phyloP scores from a whole-genome alignment of 768 basidiomycete species.

The Pleurotus citrinopileatus region DNA sequence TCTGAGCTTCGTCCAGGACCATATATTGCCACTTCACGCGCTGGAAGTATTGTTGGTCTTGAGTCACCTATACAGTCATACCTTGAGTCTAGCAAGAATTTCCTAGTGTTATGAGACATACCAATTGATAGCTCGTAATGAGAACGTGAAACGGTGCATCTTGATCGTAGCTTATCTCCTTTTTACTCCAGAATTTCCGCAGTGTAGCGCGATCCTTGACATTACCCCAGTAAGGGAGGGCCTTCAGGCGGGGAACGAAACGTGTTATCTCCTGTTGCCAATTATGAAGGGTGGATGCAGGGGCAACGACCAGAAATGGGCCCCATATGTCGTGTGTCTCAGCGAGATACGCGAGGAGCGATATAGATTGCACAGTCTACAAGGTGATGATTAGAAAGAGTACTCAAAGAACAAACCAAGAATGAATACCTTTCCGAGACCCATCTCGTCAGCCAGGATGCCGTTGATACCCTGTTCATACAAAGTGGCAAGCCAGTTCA shows the following conservation, averaged over 20 bases:
- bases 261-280: constrained; percentile 99
- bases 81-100: neutral
- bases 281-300: constrained; percentile 95
- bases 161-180: constrained; percentile 92
- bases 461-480: constrained; percentile 99
- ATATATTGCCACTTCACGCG: constrained; percentile 99
- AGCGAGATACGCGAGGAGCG: constrained; percentile 90
- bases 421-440: constrained; percentile 70
- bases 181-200: constrained; percentile 97
- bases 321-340: constrained; percentile 99
- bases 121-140: constrained; percentile 96
- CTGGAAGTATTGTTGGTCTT: constrained; percentile 98
- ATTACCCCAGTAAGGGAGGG: constrained; percentile 97
- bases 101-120: constrained; percentile 31
- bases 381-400: neutral
- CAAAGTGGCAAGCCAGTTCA: constrained; percentile 96
- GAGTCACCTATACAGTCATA: constrained; percentile 61
- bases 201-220: constrained; percentile 93
- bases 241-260: constrained; percentile 92
- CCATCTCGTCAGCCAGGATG: constrained; percentile 99
- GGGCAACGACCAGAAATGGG: constrained; percentile 96
- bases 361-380: constrained; percentile 97
- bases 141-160: constrained; percentile 96
- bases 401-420: neutral
- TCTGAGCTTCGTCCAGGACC: constrained; percentile 99